Base-by-base conservation (phyloP, 257 asterid species). In the Paraleonurus japonicus region DNA sequence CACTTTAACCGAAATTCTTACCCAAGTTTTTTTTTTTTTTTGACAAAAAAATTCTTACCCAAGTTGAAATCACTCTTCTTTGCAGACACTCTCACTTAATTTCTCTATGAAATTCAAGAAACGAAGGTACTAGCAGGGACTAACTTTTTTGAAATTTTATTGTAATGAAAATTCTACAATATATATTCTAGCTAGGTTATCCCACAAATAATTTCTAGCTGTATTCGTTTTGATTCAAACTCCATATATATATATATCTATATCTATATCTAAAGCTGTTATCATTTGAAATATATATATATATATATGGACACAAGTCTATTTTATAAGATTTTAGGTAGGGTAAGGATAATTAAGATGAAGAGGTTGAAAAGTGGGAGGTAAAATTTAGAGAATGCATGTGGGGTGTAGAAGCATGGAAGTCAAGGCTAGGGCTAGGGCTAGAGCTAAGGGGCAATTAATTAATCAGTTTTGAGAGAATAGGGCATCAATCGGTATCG, bases 341-440 rank as follows among this genome's bases (percentile, higher is more conserved):
- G 19, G 51, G 17, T 2, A 43, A 43, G 3, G 17, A 0, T 11
- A 1, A 43, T 13, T 43, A 41, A 27, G 32, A 23, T 35, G 15
- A 54, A 66, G 35, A 22, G 51, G 37, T 50, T 61, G 76, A 61
- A 73, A 53, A 30, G 26, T 43, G 50, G 20, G 32, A 3, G 39
- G 11, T 35, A 47, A 24, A 28, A 17, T 39, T 62, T 65, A 17
- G 60, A 58, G 39, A 9, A 41, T 16, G 69, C 82, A 78, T 48
- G 76, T 78, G 82, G 76, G 74, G 33, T 74, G 75, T 70, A 63
- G 57, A 39, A 70, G 67, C 61, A 7, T 64, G 24, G 55, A 75
- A 74, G 77, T 79, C 80, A 70, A 74, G 61, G 16, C n/a, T n/a
- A n/a, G 33, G 39, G 60, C 73, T n/a, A n/a, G n/a, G n/a, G n/a